phyloP scores from a whole-genome alignment of 1,284 basidiomycete genomes.

The Ganoderma leucocontextum region DNA sequence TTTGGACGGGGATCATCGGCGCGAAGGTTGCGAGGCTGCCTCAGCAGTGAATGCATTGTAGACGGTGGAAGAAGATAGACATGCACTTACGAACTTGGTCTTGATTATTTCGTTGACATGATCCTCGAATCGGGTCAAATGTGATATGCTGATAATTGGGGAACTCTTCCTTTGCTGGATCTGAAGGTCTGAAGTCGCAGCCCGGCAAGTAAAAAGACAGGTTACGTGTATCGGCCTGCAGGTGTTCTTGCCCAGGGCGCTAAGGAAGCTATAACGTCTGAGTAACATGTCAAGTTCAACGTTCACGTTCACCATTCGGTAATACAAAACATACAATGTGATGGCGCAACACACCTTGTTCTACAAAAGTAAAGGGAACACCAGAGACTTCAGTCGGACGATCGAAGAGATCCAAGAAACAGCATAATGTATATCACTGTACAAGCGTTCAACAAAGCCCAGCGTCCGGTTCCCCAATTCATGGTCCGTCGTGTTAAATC shows the following conservation, averaged over 20 bases:
- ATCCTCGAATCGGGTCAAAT: neutral
- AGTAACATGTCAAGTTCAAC: no score
- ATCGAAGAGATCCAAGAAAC: neutral
- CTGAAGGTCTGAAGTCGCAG: neutral
- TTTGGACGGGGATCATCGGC: slow-evolving; percentile 18
- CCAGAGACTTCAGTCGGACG: neutral
- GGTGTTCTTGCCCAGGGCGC: no score
- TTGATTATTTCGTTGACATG: neutral
- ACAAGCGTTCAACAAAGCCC: neutral
- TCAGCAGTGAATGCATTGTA: neutral
- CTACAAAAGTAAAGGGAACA: no score
- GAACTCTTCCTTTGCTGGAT: no score
- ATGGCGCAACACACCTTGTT: neutral
- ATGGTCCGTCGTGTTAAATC: neutral
- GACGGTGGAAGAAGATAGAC: neutral
- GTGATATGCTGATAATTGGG: neutral
- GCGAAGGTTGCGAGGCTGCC: slow-evolving; percentile 5
- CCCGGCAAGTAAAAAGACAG: neutral
- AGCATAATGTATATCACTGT: neutral
- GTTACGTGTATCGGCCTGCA: no score
- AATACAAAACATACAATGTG: no score
- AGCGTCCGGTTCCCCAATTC: neutral
- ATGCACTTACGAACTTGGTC: neutral
- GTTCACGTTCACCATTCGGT: no score
- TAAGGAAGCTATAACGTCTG: no score